Evolutionary conservation across 768 basidiomycete genomes (phyloP), one percentile per base, ranked within the genome.

Genomic region (Lyophyllum semitale): DNA sequence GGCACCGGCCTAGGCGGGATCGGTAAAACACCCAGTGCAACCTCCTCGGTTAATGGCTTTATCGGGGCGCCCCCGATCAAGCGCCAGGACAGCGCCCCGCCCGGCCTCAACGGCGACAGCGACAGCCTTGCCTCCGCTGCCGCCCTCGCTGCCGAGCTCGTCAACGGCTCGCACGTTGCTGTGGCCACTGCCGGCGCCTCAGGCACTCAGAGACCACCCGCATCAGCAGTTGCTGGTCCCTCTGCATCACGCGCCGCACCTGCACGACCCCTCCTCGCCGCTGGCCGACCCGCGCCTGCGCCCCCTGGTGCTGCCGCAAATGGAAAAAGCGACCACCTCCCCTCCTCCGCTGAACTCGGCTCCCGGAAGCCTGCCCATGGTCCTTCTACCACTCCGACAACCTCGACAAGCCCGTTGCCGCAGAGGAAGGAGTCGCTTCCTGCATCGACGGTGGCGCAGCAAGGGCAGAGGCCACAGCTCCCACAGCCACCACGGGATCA

Each of bases 1-100:
- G 95, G 94, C 1, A 95, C 94, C 2, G 96, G 96, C 2, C 83
- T 97, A 18, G 96, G 87, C 29, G 95, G 95, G 9, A 66, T 84
- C 32, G 70, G 73, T 32, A 84, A 82, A 66, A 71, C 71, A 41
- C 53, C 73, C 8, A 60, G 59, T 17, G 25, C 63, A 11, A 55
- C 64, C n/a, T 48, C 64, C 18, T 59, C 62, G 8, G 59, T 68
- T 20, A 54, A 48, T 23, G 68, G 68, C 37, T 63, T 69, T 42
- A 60, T 64, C 22, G 51, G 58, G 25, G 58, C 54, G 23, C 63
- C 63, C 9, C 61, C 67, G 11, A 55, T 51, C 17, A 65, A 74
- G 59, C 73, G 78, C 18, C 74, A 73, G 58, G 78, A 80, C 32
- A 71, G 75, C 1, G 70, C 78, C 3, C 75, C 77, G 22, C 68